A percentile compares a stretch with the other conserved stretches of the same genome.
phyloP scores from a whole-genome alignment of 2,329 filamentous ascomycete species.

The Harringtonia aguacate region DNA sequence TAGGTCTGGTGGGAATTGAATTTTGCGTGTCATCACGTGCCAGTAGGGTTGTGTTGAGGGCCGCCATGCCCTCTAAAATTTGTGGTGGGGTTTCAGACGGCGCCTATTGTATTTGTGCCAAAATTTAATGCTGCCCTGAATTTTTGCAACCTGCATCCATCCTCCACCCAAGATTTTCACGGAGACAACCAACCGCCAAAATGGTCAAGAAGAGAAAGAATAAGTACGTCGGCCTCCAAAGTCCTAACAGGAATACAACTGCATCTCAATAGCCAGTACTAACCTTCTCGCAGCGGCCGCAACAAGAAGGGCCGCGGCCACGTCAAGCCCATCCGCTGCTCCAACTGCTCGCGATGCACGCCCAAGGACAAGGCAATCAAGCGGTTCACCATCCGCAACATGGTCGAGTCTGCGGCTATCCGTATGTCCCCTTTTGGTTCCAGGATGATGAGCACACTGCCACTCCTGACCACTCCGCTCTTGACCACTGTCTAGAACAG shows the following conservation, averaged over 20 bases:
- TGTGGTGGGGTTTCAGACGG: background rate
- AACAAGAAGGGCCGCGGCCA: slow-evolving; percentile 99
- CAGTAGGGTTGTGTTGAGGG: background rate
- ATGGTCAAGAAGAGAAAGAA: slow-evolving; percentile 23
- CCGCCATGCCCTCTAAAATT: slow-evolving; percentile 3
- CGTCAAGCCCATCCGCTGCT: slow-evolving; percentile 93
- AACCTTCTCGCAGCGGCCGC: slow-evolving; percentile 58
- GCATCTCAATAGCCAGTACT: slow-evolving; percentile 4
- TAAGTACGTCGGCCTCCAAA: slow-evolving; percentile 36
- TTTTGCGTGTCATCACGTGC: background rate
- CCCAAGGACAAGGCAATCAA: slow-evolving; percentile 99
- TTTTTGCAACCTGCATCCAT: slow-evolving; percentile 2
- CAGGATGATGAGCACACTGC: background rate
- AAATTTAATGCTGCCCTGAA: background rate
- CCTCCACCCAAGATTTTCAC: slow-evolving; percentile 4
- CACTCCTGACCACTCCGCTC: too few species aligned
- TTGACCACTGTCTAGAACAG: background rate
- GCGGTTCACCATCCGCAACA: slow-evolving; percentile 99
- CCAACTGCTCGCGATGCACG: slow-evolving; percentile 70
- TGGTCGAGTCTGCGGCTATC: slow-evolving; percentile 99
- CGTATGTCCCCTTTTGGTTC: slow-evolving; percentile 46
- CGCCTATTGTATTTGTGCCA: background rate
- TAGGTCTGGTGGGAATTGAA: background rate
- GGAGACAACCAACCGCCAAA: slow-evolving; percentile 10
- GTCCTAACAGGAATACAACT: background rate